Evolutionary conservation across 2,329 filamentous ascomycete species (phyloP).

Genomic region (Trichoderma citrinoviride): DNA sequence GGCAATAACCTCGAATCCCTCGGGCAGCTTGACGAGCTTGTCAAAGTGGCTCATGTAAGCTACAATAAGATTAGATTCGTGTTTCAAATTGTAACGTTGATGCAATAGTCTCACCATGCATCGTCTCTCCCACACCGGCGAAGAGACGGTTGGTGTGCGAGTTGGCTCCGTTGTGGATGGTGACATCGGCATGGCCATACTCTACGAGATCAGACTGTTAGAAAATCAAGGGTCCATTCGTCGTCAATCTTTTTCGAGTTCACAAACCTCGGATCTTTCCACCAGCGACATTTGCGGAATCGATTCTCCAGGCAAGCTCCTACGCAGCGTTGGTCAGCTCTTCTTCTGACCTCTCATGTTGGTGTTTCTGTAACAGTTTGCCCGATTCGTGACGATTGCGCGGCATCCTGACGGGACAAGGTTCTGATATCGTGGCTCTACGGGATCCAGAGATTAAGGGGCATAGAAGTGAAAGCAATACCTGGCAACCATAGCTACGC

Average conservation of each 20-base stretch:
- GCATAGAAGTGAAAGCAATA: background rate
- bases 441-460: background rate
- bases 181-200: conserved; percentile 29
- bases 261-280: conserved; percentile 22
- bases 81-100: background rate
- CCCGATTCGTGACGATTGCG: background rate
- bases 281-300: conserved; percentile 56
- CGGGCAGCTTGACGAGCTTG: conserved; percentile 73
- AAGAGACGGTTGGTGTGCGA: conserved; percentile 76
- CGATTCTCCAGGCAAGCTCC: conserved; percentile 65
- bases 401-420: background rate
- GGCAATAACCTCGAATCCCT: conserved; percentile 70
- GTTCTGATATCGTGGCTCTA: background rate
- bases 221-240: background rate
- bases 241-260: background rate
- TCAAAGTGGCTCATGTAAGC: conserved; percentile 77
- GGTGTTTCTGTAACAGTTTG: background rate
- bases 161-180: conserved; percentile 54
- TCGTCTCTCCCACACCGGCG: conserved; percentile 65
- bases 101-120: conserved; percentile 44
- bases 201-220: background rate
- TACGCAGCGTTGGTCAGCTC: conserved; percentile 42
- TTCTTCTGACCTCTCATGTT: background rate
- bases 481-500: conserved; percentile 13
- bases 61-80: background rate